These are phyloP conservation scores for Coprinopsis strossmayeri DNA, from an alignment of 768 basidiomycete genomes.

Conservation along the genomic window DNA sequence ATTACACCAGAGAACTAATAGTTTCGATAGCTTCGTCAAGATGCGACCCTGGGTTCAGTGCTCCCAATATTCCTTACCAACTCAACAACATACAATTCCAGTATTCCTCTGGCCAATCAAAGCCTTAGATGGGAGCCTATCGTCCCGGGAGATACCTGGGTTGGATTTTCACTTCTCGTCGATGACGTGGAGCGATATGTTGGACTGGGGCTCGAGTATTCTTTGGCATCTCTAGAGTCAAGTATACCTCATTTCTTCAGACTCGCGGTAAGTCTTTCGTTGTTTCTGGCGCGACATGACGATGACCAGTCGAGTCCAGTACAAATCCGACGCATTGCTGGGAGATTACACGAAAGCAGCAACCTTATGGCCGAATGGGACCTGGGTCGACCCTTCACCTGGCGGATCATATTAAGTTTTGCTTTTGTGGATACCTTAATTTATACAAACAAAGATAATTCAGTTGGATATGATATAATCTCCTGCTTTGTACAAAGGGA, in stretches of 20 bases:
- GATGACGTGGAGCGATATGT: constrained; percentile 80
- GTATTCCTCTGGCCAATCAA: constrained; percentile 48
- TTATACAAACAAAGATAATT: not conserved
- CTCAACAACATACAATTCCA: constrained; percentile 56
- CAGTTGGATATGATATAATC: too few relatives aligned
- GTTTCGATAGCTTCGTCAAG: constrained; percentile 55
- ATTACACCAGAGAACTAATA: constrained; percentile 2
- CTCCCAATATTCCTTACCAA: constrained; percentile 72
- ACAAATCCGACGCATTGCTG: constrained; percentile 33
- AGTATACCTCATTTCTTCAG: constrained; percentile 73
- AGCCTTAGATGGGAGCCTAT: constrained; percentile 50
- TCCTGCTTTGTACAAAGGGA: too few relatives aligned
- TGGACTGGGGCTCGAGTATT: constrained; percentile 66
- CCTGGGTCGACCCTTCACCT: constrained; percentile 67
- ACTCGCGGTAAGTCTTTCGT: constrained; percentile 53
- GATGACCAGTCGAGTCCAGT: constrained; percentile 28
- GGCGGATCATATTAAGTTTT: constrained; percentile 49
- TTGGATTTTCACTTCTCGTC: constrained; percentile 73
- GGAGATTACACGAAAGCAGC: constrained; percentile 83
- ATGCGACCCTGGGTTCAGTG: constrained; percentile 62
- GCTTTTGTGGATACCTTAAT: not conserved
- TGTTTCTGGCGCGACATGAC: constrained; percentile 2
- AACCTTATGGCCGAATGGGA: constrained; percentile 71
- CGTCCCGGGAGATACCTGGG: constrained; percentile 44
- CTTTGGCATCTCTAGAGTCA: constrained; percentile 53